Conservation (phyloP, 192 early-diverging fungal species). For the Spizellomyces punctatus region DNA sequence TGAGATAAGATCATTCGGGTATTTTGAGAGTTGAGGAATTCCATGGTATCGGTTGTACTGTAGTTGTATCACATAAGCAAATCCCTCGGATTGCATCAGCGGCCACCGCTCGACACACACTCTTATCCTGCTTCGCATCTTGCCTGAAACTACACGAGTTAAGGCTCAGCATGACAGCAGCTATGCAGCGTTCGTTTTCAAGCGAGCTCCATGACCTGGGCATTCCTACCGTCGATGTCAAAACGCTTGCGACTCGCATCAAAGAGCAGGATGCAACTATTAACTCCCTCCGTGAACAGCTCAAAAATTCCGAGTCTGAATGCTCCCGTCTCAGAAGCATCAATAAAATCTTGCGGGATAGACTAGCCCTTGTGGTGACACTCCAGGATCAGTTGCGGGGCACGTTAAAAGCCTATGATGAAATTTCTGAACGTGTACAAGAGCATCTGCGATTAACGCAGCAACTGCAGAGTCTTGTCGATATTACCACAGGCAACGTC, state of each 20-base stretch:
- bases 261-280: conserved; percentile 6
- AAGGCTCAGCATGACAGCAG: neutral
- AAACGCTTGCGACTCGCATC: neutral
- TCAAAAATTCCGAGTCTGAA: conserved; percentile 5
- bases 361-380: neutral
- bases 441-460: conserved; percentile 17
- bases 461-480: conserved; percentile 13
- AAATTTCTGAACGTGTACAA: conserved; percentile 7
- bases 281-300: neutral
- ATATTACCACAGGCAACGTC: neutral
- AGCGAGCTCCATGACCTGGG: conserved; percentile 7
- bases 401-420: conserved; percentile 23
- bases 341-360: conserved; percentile 24
- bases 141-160: too few relatives aligned
- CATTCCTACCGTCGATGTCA: conserved; percentile 7
- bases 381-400: conserved; percentile 19
- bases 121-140: too few relatives aligned
- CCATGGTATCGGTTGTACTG: too few relatives aligned
- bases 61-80: too few relatives aligned
- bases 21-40: too few relatives aligned
- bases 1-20: too few relatives aligned
- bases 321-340: neutral
- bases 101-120: too few relatives aligned
- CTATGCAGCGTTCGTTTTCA: conserved; percentile 3
- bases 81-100: too few relatives aligned